Evolutionary conservation across 1,139 yeast species (phyloP), one percentile per base, ranked within the genome.

Genomic region (Taphrina populina): DNA sequence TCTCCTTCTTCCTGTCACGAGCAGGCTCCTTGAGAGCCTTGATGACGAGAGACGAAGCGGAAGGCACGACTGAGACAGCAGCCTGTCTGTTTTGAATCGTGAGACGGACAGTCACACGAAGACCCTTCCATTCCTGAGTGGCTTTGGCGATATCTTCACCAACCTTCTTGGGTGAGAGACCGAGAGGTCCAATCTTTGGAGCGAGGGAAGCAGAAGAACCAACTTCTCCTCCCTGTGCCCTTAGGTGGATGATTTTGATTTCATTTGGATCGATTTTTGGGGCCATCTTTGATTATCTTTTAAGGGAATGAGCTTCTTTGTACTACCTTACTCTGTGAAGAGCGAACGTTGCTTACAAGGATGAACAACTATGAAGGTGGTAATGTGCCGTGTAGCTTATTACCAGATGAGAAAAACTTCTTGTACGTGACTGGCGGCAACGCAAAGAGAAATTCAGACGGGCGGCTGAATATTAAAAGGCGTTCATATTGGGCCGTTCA

Each of bases 71-170:
- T 64, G 97, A 88, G 70, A 95, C 95, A 68, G 86, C 80, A 71
- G 99, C 99, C 81, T 92, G 99, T 85, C 99, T 90, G 95, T 92
- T 92, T 82, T 92, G 99, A 74, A 92, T 90, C 76, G 84, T 92
- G 78, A 94, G 84, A 80, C 88, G 95, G 66, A 94, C 97, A 70
- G 98, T 92, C 73, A 92, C 98, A 78, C 92, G 88, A 72, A 92
- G 90, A 82, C 99, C 99, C 59, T 64, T 64, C 59, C 59, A 92
- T 75, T 84, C 83, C 81, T 88, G 86, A 80, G 98, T 92, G 76
- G 98, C 98, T 85, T 94, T 94, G 78, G 98, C 98, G 72, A 92
- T 92, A 76, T 92, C 98, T 80, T 92, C 99, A 88, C 99, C 99
- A 73, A 94, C 96, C 86, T 92, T 92, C 95, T 92, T 92, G 82